Conservation (phyloP, 495 filamentous ascomycete species). For the Hypoxylon rickii region DNA sequence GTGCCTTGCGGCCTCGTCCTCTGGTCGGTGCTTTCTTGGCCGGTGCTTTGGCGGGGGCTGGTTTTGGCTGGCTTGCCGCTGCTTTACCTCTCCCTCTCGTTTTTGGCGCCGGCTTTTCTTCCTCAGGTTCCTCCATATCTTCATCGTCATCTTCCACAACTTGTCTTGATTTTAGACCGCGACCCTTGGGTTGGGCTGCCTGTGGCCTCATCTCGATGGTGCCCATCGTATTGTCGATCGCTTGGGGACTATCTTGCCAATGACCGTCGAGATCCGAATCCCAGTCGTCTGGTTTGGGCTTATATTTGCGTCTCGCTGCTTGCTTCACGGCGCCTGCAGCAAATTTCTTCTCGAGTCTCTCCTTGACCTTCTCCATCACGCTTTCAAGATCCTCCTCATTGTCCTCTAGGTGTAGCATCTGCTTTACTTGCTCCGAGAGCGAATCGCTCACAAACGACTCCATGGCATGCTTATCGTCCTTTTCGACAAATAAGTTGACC, state of each 20-base stretch:
- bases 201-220: constrained; percentile 51
- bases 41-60: constrained; percentile 33
- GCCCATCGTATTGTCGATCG: constrained; percentile 56
- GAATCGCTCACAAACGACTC: constrained; percentile 85
- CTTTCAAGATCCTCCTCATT: constrained; percentile 70
- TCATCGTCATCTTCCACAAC: constrained; percentile 46
- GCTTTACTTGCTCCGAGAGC: constrained; percentile 73
- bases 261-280: constrained; percentile 82
- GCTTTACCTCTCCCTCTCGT: constrained; percentile 45
- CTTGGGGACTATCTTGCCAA: constrained; percentile 81
- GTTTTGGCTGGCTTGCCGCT: constrained; percentile 52
- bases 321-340: constrained; percentile 67
- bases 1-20: constrained; percentile 40
- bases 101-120: constrained; percentile 32
- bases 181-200: constrained; percentile 36
- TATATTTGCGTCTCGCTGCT: constrained; percentile 57
- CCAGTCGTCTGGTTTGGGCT: constrained; percentile 82
- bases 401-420: constrained; percentile 70
- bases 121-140: constrained; percentile 42
- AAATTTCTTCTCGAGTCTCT: constrained; percentile 73
- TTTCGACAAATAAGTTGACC: constrained; percentile 89
- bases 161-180: constrained; percentile 29
- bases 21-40: constrained; percentile 41
- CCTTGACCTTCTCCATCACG: constrained; percentile 72
- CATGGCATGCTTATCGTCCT: constrained; percentile 93